Evolutionary conservation across 768 basidiomycete species (phyloP).

Genomic region (Macrolepiota dolichaula): DNA sequence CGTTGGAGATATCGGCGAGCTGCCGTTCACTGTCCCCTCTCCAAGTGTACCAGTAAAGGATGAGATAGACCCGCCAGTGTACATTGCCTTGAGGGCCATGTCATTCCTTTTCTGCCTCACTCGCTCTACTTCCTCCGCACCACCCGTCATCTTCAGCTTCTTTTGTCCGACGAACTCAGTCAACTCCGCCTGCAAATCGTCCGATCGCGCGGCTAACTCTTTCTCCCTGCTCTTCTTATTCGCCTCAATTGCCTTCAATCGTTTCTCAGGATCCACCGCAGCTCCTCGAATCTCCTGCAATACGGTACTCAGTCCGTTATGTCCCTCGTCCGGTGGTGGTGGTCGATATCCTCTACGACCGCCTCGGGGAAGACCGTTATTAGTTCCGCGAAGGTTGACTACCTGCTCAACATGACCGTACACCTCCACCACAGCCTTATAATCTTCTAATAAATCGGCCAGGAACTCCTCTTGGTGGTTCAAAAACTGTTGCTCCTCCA

Average conservation of each 20-base stretch:
- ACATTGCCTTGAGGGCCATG: conserved; percentile 87
- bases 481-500: conserved; percentile 95
- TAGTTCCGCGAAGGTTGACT: conserved; percentile 58
- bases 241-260: conserved; percentile 90
- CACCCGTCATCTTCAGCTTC: conserved; percentile 94
- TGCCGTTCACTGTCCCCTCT: conserved; percentile 8
- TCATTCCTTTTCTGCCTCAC: conserved; percentile 84
- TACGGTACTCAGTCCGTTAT: conserved; percentile 68
- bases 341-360: conserved; percentile 53
- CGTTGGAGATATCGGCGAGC: conserved; percentile 1
- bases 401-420: conserved; percentile 90
- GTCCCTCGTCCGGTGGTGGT: conserved; percentile 62
- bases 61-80: conserved; percentile 26
- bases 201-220: conserved; percentile 67
- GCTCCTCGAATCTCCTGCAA: conserved; percentile 90
- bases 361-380: conserved; percentile 28
- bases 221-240: conserved; percentile 78
- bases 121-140: conserved; percentile 87
- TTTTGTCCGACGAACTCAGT: conserved; percentile 81
- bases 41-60: background rate
- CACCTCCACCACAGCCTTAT: conserved; percentile 86
- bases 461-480: conserved; percentile 91
- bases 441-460: conserved; percentile 84
- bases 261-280: conserved; percentile 73
- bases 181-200: conserved; percentile 85